A percentile compares a stretch with the other conserved stretches of the same genome.
These are phyloP conservation scores for Hyaloscypha variabilis DNA, from an alignment of 495 filamentous ascomycete genomes.

Conservation along the genomic window DNA sequence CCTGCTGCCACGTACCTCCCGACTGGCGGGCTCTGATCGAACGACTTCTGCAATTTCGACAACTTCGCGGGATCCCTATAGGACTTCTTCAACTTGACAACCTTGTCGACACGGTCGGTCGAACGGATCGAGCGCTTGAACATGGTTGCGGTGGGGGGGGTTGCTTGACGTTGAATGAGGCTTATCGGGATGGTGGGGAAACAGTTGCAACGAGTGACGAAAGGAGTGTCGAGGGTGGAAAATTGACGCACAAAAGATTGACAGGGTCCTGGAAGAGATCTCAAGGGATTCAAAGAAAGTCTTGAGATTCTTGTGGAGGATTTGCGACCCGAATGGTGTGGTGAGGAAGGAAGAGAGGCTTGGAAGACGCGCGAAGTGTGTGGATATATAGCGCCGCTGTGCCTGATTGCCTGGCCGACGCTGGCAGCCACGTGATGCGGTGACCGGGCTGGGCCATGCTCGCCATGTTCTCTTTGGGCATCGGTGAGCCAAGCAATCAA, in stretches of 20 bases:
- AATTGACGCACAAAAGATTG: conserved; percentile 37
- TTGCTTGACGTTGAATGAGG: conserved; percentile 22
- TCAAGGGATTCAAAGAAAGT: conserved; percentile 35
- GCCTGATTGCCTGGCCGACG: conserved; percentile 14
- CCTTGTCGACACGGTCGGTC: conserved; percentile 67
- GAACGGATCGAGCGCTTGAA: conserved; percentile 71
- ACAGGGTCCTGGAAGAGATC: conserved; percentile 37
- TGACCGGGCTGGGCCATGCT: not conserved
- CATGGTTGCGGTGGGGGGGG: conserved; percentile 48
- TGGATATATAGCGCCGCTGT: conserved; percentile 8
- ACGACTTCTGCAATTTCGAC: conserved; percentile 57
- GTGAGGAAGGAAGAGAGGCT: conserved; percentile 32
- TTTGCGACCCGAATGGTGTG: conserved; percentile 37
- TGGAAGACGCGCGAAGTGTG: conserved; percentile 15
- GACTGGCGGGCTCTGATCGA: conserved; percentile 28
- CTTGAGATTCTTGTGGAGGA: conserved; percentile 32
- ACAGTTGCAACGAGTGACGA: conserved; percentile 31
- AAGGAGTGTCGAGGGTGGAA: conserved; percentile 31
- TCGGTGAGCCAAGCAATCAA: not conserved
- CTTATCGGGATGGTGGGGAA: conserved; percentile 25
- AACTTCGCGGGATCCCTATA: conserved; percentile 63
- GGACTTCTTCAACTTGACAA: conserved; percentile 65
- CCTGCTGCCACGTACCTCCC: conserved; percentile 27
- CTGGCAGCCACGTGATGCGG: conserved; percentile 9
- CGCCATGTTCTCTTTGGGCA: not conserved